Percentiles rank a stretch among this genome's conserved stretches.
Evolutionary conservation across 192 early-diverging fungal species (phyloP).

Genomic region (Backusella westeae): DNA sequence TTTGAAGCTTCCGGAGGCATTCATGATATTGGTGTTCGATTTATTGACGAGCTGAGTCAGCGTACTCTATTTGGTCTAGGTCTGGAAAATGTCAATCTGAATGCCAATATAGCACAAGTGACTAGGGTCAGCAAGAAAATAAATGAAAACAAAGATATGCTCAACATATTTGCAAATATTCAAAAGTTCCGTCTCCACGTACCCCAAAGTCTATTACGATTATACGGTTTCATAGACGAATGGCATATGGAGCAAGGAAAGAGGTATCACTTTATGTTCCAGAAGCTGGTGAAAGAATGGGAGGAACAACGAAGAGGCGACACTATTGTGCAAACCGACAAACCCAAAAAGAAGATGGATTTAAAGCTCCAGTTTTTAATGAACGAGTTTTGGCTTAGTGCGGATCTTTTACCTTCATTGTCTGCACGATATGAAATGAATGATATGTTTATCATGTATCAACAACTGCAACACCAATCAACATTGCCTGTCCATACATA

Average conservation of each 20-base stretch:
- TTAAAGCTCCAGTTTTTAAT: slow-evolving; percentile 62
- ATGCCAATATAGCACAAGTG: slow-evolving; percentile 41
- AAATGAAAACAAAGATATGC: slow-evolving; percentile 32
- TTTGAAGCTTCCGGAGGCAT: slow-evolving; percentile 19
- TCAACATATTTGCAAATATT: slow-evolving; percentile 48
- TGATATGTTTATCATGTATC: slow-evolving; percentile 51
- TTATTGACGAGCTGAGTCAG: background rate
- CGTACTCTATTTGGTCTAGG: slow-evolving; percentile 37
- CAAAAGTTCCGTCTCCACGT: slow-evolving; percentile 43
- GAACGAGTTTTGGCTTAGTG: slow-evolving; percentile 52
- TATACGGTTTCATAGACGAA: slow-evolving; percentile 72
- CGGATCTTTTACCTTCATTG: slow-evolving; percentile 65
- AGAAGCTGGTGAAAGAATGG: slow-evolving; percentile 65
- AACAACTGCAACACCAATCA: slow-evolving; percentile 37
- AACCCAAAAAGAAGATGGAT: slow-evolving; percentile 40
- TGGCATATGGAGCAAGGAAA: slow-evolving; percentile 68
- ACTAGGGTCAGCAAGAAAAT: slow-evolving; percentile 29
- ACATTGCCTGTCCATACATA: slow-evolving; percentile 38
- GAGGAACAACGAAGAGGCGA: slow-evolving; percentile 48
- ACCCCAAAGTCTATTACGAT: slow-evolving; percentile 63
- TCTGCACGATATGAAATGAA: slow-evolving; percentile 54
- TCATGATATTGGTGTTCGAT: slow-evolving; percentile 7
- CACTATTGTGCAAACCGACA: background rate
- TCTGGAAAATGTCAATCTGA: slow-evolving; percentile 41
- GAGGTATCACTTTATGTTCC: slow-evolving; percentile 68